A percentile compares a stretch with the other conserved stretches of the same genome.
Conservation (phyloP, 257 asterid species). For the Verbena officinalis region DNA sequence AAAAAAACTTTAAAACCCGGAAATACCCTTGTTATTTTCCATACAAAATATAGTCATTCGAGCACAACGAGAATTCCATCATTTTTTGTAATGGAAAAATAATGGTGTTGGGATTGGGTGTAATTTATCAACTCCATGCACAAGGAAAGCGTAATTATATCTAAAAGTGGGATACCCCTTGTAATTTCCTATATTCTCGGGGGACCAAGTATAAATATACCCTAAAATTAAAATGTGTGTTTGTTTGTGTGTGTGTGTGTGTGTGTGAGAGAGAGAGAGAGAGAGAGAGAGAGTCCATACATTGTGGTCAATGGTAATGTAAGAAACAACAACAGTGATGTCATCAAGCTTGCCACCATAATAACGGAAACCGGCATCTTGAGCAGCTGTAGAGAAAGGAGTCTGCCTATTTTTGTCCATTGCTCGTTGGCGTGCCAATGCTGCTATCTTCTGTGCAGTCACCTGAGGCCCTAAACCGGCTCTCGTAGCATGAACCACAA, state of each 20-base stretch:
- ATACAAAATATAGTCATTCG: no score
- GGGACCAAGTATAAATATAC: no score
- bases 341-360: constrained; percentile 98
- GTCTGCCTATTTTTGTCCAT: constrained; percentile 87
- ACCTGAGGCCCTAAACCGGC: constrained; percentile 92
- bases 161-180: no score
- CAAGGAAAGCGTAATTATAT: no score
- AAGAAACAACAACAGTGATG: constrained; percentile 91
- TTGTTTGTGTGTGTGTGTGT: background rate
- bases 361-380: constrained; percentile 91
- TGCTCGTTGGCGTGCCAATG: constrained; percentile 90
- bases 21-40: no score
- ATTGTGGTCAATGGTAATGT: constrained; percentile 61
- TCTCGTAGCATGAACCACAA: constrained; percentile 86
- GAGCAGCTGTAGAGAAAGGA: constrained; percentile 96
- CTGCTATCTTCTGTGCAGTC: constrained; percentile 91
- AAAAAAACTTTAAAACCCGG: no score
- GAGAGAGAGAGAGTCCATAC: constrained; percentile 47
- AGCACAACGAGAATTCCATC: no score
- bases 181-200: no score
- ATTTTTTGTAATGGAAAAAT: no score
- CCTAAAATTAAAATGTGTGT: no score
- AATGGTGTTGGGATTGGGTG: no score
- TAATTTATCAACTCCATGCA: no score
- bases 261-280: background rate